Conservation (phyloP, 2,329 filamentous ascomycete species). For the Fusarium annulatum region DNA sequence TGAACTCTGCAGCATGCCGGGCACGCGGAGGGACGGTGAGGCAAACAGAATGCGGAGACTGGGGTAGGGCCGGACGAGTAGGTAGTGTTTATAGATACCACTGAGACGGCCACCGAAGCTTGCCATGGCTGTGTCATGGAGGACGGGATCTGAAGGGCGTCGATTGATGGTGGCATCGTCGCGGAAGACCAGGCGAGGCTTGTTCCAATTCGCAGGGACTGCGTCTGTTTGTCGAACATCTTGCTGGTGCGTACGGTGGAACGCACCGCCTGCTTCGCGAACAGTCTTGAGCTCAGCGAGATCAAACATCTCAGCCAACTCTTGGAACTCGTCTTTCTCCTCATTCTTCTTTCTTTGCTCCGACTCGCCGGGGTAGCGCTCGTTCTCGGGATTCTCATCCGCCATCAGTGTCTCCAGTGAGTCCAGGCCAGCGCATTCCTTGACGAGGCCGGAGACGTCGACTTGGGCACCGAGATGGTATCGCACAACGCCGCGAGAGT, state of each 20-base stretch:
- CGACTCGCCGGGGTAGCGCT: constrained; percentile 34
- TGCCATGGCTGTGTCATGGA: constrained; percentile 22
- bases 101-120: constrained; percentile 44
- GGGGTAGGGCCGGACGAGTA: constrained; percentile 74
- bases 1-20: constrained; percentile 72
- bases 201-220: constrained; percentile 51
- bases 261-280: constrained; percentile 69
- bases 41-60: constrained; percentile 76
- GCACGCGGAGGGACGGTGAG: constrained; percentile 73
- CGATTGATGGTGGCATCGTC: constrained; percentile 47
- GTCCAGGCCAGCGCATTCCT: constrained; percentile 73
- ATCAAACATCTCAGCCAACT: constrained; percentile 77
- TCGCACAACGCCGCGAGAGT: constrained; percentile 72
- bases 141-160: constrained; percentile 35
- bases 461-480: constrained; percentile 80
- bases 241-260: constrained; percentile 58
- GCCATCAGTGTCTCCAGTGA: constrained; percentile 63
- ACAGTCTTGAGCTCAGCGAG: constrained; percentile 73
- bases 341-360: constrained; percentile 1
- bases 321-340: constrained; percentile 68
- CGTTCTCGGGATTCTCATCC: constrained; percentile 44
- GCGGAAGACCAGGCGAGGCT: constrained; percentile 54
- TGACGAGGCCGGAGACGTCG: constrained; percentile 75
- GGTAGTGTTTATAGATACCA: constrained; percentile 63
- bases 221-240: constrained; percentile 56